A percentile compares a stretch with the other conserved stretches of the same genome.
Evolutionary conservation across 129 eudicot genomes (phyloP).

Genomic region (Flaveria ramosissima): DNA sequence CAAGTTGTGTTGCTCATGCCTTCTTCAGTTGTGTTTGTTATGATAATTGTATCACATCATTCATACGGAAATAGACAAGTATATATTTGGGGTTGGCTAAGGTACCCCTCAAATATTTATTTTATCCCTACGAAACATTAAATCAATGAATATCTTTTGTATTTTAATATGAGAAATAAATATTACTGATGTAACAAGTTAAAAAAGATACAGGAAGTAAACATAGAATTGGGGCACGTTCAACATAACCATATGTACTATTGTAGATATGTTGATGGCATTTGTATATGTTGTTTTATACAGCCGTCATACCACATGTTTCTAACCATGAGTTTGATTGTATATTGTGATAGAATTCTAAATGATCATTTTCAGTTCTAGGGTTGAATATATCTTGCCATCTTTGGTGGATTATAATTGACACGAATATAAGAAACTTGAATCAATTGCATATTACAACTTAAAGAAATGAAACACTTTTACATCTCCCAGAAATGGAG

Average conservation of each 20-base stretch:
- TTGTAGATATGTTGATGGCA: not conserved
- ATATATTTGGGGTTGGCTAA: not conserved
- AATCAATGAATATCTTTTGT: too few species aligned
- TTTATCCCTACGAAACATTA: too few species aligned
- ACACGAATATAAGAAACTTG: conserved; percentile 4
- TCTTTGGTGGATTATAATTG: not conserved
- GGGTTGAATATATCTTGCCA: not conserved
- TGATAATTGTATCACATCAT: not conserved
- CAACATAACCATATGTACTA: too few species aligned
- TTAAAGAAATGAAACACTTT: conserved; percentile 15
- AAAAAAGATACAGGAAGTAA: too few species aligned
- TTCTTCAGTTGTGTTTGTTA: not conserved
- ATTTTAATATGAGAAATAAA: too few species aligned
- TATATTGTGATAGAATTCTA: conserved; percentile 1
- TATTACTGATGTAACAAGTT: too few species aligned
- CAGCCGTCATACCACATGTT: not conserved
- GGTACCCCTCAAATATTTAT: too few species aligned
- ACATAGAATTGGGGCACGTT: too few species aligned
- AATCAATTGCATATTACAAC: conserved; percentile 15
- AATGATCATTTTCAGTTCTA: not conserved
- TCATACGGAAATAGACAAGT: not conserved
- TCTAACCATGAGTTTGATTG: not conserved
- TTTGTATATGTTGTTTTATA: not conserved
- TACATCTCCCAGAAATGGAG: conserved; percentile 22
- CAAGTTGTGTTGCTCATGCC: conserved; percentile 1